These are phyloP conservation scores for Backusella tarrabulga DNA, from an alignment of 192 early-diverging fungal species.

Conservation along the genomic window DNA sequence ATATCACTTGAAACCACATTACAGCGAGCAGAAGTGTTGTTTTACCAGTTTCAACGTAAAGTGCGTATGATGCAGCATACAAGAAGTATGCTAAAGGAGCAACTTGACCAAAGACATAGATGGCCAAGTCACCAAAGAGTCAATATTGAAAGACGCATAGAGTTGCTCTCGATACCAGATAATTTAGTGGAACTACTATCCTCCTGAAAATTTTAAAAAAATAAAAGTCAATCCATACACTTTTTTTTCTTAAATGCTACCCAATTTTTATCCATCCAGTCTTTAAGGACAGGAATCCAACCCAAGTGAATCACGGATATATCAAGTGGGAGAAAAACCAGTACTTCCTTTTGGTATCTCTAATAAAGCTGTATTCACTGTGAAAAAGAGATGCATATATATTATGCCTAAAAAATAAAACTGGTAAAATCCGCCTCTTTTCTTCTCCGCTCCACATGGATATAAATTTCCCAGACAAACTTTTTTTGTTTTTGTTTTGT, in stretches of 20 bases:
- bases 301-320: too few species aligned
- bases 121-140: slow-evolving; percentile 14
- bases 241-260: too few species aligned
- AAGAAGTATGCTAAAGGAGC: slow-evolving; percentile 11
- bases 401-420: too few species aligned
- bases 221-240: neutral
- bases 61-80: slow-evolving; percentile 43
- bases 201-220: neutral
- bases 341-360: too few species aligned
- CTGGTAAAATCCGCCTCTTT: too few species aligned
- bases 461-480: too few species aligned
- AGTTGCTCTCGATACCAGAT: neutral
- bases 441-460: too few species aligned
- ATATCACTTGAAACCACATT: slow-evolving; percentile 69
- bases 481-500: neutral
- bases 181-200: neutral
- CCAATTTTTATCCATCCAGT: too few species aligned
- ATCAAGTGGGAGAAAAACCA: too few species aligned
- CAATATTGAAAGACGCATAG: neutral
- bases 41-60: slow-evolving; percentile 52
- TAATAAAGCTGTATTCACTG: too few species aligned
- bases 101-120: slow-evolving; percentile 7
- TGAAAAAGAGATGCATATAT: too few species aligned
- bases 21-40: slow-evolving; percentile 70
- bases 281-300: too few species aligned